Evolutionary conservation across 768 basidiomycete genomes (phyloP), one percentile per base, ranked within the genome.

Genomic region (Pisolithus microcarpus): DNA sequence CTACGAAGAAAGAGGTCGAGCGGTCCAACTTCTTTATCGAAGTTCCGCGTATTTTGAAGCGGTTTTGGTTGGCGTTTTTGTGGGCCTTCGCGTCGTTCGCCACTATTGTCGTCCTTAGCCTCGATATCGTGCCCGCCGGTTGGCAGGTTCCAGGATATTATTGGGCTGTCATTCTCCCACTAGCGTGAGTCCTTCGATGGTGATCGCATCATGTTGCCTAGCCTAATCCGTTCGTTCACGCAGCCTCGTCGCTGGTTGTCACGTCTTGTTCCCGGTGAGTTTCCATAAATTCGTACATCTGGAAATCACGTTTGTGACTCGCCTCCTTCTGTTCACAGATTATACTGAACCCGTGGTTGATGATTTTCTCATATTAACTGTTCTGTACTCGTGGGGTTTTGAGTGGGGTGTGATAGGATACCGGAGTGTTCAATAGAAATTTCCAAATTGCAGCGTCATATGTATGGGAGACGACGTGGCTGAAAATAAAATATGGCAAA

Each of bases 21-120:
- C 76, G 80, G 43, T 88, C 86, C 7, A 93, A 92, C 63, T 92
- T 95, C 74, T 92, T 87, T 78, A 79, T 85, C 49, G 91, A 95
- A 65, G 81, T 92, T 11, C 92, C 92, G 1, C 79, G 80, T 51
- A 91, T 94, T 62, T 71, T 85, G 61, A 81, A 81, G 56, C 84
- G 90, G 4, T 94, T 89, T 71, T 82, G 85, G 75, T 59, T 80
- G 43, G 77, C 79, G 39, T 74, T 89, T 54, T 51, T 77, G 18
- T 50, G 87, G 19, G 82, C 78, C 43, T 70, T 81, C 56, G 50
- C 74, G 16, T 54, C 72, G 10, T 72, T 84, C 53, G 74, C 68
- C 8, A 72, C 65, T 40, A 83, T 91, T 63, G 65, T 81, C 51
- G 56, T 92, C 26, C 69, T 90, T 34, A 71, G 75, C 2, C 68